A percentile compares a stretch with the other conserved stretches of the same genome.
phyloP scores from a whole-genome alignment of 495 filamentous ascomycete species.

The Oleoguttula mirabilis region DNA sequence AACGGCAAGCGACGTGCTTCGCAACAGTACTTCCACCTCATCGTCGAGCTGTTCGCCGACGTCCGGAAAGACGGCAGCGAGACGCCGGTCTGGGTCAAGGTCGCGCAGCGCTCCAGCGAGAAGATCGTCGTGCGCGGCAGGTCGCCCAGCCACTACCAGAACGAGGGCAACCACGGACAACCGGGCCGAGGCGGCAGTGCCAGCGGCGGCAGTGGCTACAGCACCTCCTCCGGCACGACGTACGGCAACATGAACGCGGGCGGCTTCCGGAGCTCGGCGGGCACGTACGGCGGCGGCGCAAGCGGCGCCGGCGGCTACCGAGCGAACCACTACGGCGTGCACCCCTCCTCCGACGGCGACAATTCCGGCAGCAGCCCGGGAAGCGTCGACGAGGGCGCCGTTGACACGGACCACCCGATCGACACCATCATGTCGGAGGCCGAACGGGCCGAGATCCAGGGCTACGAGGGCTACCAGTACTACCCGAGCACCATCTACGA shows the following conservation, averaged over 20 bases:
- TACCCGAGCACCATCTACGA: conserved; percentile 27
- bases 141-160: conserved; percentile 86
- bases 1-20: conserved; percentile 86
- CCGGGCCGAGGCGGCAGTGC: conserved; percentile 45
- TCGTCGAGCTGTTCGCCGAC: conserved; percentile 81
- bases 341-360: conserved; percentile 25
- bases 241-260: conserved; percentile 13
- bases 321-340: conserved; percentile 20
- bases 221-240: conserved; percentile 24
- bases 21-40: conserved; percentile 87
- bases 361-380: conserved; percentile 28
- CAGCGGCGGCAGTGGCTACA: conserved; percentile 38
- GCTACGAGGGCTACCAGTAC: conserved; percentile 26
- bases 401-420: conserved; percentile 12
- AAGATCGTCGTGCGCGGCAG: conserved; percentile 90
- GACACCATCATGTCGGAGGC: conserved; percentile 26
- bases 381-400: conserved; percentile 23
- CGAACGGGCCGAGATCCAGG: conserved; percentile 22
- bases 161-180: conserved; percentile 46
- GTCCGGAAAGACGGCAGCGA: conserved; percentile 34
- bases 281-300: conserved; percentile 1
- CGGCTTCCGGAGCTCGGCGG: conserved; percentile 8
- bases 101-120: conserved; percentile 66
- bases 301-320: conserved; percentile 20
- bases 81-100: conserved; percentile 50